Evolutionary conservation across 2,329 filamentous ascomycete genomes (phyloP), one percentile per base, ranked within the genome.

Genomic region (Trichoderma gracile): DNA sequence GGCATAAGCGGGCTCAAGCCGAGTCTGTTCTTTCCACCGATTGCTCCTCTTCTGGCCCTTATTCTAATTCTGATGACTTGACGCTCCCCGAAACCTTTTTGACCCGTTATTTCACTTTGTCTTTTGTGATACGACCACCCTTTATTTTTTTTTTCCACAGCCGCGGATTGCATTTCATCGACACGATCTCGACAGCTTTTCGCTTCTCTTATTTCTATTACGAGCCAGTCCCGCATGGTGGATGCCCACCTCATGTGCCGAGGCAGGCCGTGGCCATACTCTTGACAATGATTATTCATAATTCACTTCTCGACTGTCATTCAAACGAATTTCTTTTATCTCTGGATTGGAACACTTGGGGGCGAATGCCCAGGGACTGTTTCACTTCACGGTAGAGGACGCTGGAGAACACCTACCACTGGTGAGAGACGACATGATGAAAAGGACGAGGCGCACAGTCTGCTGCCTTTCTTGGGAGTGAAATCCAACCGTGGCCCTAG

Each of bases 221-320:
- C 58, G 38, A 56, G 43, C 38, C 45, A 38, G 23, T 40, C 57
- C 54, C 46, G 33, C 46, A 54, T 25, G 30, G 52, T 17, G 12
- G 30, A 50, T 45, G 54, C 63, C 55, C 64, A 49, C 59, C 50
- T 42, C 59, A 68, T 69, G 72, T 45, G 59, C 60, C 54, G 61
- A 46, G 60, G 60, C 61, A 52, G 45, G 30, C 67, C 67, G 53
- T 63, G 53, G 53, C 54, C 55, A 49, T 60, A 69, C 65, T 69
- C 21, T 68, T 69, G 67, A 54, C 63, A 54, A 67, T 56, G 60
- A 69, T 69, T 71, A 73, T 74, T 61, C 73, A 75, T 77, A 76
- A 77, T 78, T 76, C 74, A 68, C 68, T 78, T 78, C 75, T 69
- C 66, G 75, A 78, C 77, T 75, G 67, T 78, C 77, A 66, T 77